Base-by-base conservation (phyloP, 2,329 filamentous ascomycete genomes). In the Didymella glomerata region DNA sequence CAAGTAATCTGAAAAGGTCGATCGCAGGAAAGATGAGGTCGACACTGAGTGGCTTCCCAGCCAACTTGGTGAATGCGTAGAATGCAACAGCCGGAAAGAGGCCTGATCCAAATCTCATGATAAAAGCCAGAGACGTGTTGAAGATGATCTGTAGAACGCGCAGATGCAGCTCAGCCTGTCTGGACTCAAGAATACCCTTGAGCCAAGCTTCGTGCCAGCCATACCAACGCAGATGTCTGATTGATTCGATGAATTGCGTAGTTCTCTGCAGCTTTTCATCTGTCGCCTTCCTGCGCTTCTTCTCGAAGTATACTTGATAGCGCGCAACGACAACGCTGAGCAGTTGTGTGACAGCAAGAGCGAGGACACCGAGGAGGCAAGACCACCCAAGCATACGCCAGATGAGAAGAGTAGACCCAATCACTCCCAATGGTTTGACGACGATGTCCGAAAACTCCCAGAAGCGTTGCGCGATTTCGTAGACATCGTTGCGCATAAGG, bases 21-120 rank as follows among this genome's bases (percentile, higher is more conserved):
- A 97, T 81, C 0, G 93, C 92, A 0, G 93, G 93, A 74, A 96
- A 97, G 10, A 93, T 93, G 25, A 96, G 83, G 61, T 96, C 90
- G 34, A 96, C 87, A 0, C 88, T 87, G 9, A 97, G 78, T 0
- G 87, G 84, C 47, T 86, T 82, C 0, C 86, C 85, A 4, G 90
- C 87, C 38, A 93, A 74, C 11, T 89, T 83, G 0, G 92, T 95
- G 74, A 92, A 96, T 0, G 91, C 88, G 65, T 88, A 92, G 67
- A 97, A 93, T 1, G 90, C 91, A 1, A 90, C 87, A 0, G 95
- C 88, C 0, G 92, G 92, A 64, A 96, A 93, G 4, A 92, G 77
- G 0, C 88, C 88, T 27, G 89, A 90, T 0, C 90, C 88, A 27
- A 92, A 82, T 4, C 86, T 83, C 71, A 94, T 93, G 52, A 90